Percentiles rank a stretch among this genome's conserved stretches.
Evolutionary conservation across 139 green algal species (phyloP).

Genomic region (Nannochloris sp.): DNA sequence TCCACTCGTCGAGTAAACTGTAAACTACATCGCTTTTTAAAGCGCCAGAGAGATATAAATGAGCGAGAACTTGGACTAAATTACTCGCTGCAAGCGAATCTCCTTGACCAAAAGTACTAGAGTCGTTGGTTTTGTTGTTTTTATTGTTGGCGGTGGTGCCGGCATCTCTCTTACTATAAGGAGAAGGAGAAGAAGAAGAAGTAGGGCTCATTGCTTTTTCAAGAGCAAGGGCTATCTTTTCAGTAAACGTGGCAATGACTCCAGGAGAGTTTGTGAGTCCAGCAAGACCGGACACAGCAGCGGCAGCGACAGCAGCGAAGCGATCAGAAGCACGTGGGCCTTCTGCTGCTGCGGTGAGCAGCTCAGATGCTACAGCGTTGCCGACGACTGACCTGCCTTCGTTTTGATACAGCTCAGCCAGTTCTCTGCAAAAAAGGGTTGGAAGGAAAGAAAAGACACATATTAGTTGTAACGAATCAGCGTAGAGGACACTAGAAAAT

Average conservation of each 20-base stretch:
- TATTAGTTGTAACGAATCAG: not conserved
- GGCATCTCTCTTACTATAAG: too few species aligned
- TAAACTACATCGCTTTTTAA: conserved; percentile 44
- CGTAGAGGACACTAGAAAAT: not conserved
- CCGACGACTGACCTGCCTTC: conserved; percentile 41
- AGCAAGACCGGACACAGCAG: conserved; percentile 55
- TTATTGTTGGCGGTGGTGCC: too few species aligned
- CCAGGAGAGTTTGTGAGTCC: conserved; percentile 29
- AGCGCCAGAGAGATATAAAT: conserved; percentile 46
- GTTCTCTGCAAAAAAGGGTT: conserved; percentile 27
- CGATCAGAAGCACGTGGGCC: conserved; percentile 61
- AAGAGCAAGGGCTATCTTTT: conserved; percentile 25
- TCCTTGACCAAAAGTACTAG: not conserved
- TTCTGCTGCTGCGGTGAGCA: conserved; percentile 55
- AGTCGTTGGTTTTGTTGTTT: too few species aligned
- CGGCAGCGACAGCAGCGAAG: conserved; percentile 63
- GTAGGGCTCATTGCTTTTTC: conserved; percentile 5
- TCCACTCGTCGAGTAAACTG: conserved; percentile 33
- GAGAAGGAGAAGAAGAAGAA: too few species aligned
- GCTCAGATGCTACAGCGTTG: conserved; percentile 39
- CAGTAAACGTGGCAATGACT: conserved; percentile 50
- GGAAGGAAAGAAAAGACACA: not conserved
- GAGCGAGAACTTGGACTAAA: conserved; percentile 45
- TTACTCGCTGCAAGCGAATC: conserved; percentile 47
- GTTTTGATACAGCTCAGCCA: conserved; percentile 44